phyloP scores from a whole-genome alignment of 495 filamentous ascomycete species.

The Acidiella bohemica region DNA sequence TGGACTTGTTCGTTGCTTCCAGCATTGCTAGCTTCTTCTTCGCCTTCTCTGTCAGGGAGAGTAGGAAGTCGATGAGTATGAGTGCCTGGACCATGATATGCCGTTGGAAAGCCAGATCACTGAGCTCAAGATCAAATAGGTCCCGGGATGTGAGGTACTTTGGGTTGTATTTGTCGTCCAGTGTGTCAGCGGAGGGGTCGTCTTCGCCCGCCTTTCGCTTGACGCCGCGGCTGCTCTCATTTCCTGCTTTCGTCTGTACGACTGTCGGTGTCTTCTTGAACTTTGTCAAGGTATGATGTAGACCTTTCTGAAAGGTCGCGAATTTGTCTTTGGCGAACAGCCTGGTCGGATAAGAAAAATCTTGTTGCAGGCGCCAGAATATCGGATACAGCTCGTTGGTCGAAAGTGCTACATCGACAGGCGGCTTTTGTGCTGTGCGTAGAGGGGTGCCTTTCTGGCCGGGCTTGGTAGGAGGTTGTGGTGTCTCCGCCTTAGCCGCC shows the following conservation, averaged over 20 bases:
- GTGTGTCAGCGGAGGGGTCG: slow-evolving; percentile 42
- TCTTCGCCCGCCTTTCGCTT: slow-evolving; percentile 65
- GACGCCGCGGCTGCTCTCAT: slow-evolving; percentile 46
- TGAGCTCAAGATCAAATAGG: slow-evolving; percentile 89
- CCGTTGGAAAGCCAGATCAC: slow-evolving; percentile 82
- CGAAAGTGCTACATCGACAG: slow-evolving; percentile 38
- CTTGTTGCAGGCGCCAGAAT: slow-evolving; percentile 86
- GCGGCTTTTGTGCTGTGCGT: slow-evolving; percentile 17
- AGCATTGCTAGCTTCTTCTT: slow-evolving; percentile 61
- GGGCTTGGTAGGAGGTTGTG: slow-evolving; percentile 24
- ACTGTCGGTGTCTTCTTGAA: slow-evolving; percentile 72
- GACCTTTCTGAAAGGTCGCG: slow-evolving; percentile 57
- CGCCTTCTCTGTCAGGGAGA: slow-evolving; percentile 70
- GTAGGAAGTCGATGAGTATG: slow-evolving; percentile 83
- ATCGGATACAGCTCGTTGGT: slow-evolving; percentile 69
- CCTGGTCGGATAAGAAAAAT: slow-evolving; percentile 77
- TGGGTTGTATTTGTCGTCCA: slow-evolving; percentile 75
- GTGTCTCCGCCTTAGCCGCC: slow-evolving; percentile 5
- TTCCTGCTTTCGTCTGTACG: slow-evolving; percentile 41
- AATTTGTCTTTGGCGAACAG: slow-evolving; percentile 62
- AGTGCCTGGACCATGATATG: slow-evolving; percentile 90
- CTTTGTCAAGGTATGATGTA: slow-evolving; percentile 63
- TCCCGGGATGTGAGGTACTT: slow-evolving; percentile 94
- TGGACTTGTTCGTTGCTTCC: slow-evolving; percentile 51
- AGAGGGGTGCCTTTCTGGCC: slow-evolving; percentile 2